Conservation (phyloP, 2,329 filamentous ascomycete species). For the Aspergillus viridinutans region DNA sequence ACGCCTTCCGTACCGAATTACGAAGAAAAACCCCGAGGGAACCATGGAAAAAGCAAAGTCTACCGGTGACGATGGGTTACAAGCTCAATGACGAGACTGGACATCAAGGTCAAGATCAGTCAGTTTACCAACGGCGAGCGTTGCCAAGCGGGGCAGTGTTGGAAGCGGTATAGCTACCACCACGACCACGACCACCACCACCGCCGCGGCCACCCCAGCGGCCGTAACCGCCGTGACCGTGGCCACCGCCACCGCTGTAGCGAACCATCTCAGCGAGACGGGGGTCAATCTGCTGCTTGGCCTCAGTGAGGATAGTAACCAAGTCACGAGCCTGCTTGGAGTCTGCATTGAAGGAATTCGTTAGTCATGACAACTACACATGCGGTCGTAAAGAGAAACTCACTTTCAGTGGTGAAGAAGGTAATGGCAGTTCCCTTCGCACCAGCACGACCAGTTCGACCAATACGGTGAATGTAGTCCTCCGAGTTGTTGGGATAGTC, state of each 20-base stretch:
- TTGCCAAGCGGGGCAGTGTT: conserved; percentile 56
- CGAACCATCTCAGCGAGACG: conserved; percentile 93
- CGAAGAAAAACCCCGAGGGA: conserved; percentile 20
- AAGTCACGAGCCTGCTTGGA: conserved; percentile 96
- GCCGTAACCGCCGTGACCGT: conserved; percentile 56
- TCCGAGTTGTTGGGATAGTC: conserved; percentile 94
- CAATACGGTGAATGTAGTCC: conserved; percentile 66
- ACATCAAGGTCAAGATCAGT: conserved; percentile 9
- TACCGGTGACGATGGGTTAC: conserved; percentile 28
- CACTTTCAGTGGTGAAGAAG: conserved; percentile 98
- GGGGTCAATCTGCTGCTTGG: conserved; percentile 97
- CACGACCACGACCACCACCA: conserved; percentile 50
- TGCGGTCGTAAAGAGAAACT: conserved; percentile 43
- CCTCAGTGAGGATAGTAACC: conserved; percentile 85
- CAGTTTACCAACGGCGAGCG: conserved; percentile 54
- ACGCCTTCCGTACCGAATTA: conserved; percentile 38
- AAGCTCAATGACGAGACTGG: conserved; percentile 20
- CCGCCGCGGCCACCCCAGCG: conserved; percentile 62
- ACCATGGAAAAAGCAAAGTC: conserved; percentile 20
- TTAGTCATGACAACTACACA: conserved; percentile 6
- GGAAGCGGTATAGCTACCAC: conserved; percentile 52
- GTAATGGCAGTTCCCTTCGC: conserved; percentile 94
- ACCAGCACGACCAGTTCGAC: conserved; percentile 69
- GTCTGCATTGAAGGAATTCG: conserved; percentile 49
- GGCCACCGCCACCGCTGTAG: conserved; percentile 79